These are phyloP conservation scores for Penicillium robsamsonii DNA, from an alignment of 495 filamentous ascomycete species.

Conservation along the genomic window DNA sequence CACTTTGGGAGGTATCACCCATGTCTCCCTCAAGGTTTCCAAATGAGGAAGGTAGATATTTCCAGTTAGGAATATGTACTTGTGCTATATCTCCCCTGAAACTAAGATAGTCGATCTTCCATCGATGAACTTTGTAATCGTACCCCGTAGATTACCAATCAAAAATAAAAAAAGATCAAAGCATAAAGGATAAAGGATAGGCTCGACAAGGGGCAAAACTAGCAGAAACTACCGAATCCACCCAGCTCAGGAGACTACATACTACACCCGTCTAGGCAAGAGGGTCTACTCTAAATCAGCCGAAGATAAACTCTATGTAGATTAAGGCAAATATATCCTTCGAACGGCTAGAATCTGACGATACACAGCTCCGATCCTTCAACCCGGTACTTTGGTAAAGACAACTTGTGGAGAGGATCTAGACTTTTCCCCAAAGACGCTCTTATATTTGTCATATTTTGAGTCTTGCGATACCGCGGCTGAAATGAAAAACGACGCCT, in stretches of 20 bases:
- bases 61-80: background rate
- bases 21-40: background rate
- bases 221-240: slow-evolving; percentile 4
- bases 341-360: slow-evolving; percentile 10
- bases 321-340: slow-evolving; percentile 6
- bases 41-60: background rate
- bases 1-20: background rate
- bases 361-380: slow-evolving; percentile 9
- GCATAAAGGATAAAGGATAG: background rate
- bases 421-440: background rate
- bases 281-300: slow-evolving; percentile 6
- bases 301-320: slow-evolving; percentile 12
- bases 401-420: background rate
- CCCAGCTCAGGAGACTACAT: background rate
- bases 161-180: background rate
- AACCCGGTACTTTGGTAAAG: slow-evolving; percentile 12
- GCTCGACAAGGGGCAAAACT: background rate
- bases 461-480: background rate
- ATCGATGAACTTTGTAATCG: background rate
- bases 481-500: background rate
- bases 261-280: slow-evolving; percentile 4
- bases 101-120: background rate
- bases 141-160: background rate
- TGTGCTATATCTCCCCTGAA: background rate
- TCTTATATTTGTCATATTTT: background rate